phyloP scores from a whole-genome alignment of 2,329 filamentous ascomycete genomes.

The Celoporthe dispersa region DNA sequence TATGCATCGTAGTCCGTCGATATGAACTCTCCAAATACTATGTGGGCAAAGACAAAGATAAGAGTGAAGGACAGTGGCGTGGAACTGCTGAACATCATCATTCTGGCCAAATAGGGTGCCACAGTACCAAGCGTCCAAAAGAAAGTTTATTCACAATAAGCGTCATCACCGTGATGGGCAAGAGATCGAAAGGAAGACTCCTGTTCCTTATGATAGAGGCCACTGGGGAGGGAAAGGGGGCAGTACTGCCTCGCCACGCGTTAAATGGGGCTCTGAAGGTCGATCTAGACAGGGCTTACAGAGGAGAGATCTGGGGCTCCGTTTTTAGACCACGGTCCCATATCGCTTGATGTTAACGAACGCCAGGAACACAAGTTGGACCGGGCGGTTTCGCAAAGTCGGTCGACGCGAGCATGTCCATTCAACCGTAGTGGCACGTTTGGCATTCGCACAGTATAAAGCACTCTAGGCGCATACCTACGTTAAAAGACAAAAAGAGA shows the following conservation, averaged over 20 bases:
- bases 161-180: neutral
- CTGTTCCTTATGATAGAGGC: neutral
- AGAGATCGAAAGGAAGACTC: neutral
- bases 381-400: neutral
- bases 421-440: neutral
- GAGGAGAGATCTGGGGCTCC: neutral
- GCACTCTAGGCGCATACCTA: neutral
- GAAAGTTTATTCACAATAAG: neutral
- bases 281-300: neutral
- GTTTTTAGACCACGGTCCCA: neutral
- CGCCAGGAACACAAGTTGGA: neutral
- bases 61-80: neutral
- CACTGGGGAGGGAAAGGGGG: conserved; percentile 1
- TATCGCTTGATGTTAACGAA: neutral
- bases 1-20: conserved; percentile 31
- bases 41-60: neutral
- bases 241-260: neutral
- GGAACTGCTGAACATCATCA: conserved; percentile 1
- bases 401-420: neutral
- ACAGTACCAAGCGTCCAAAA: neutral
- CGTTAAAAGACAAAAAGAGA: neutral
- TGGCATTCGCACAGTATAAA: neutral
- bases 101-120: neutral
- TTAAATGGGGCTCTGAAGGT: neutral
- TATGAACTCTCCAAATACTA: conserved; percentile 18